Evolutionary conservation across 2,329 filamentous ascomycete genomes (phyloP).

Genomic region (Fusarium chuoi): DNA sequence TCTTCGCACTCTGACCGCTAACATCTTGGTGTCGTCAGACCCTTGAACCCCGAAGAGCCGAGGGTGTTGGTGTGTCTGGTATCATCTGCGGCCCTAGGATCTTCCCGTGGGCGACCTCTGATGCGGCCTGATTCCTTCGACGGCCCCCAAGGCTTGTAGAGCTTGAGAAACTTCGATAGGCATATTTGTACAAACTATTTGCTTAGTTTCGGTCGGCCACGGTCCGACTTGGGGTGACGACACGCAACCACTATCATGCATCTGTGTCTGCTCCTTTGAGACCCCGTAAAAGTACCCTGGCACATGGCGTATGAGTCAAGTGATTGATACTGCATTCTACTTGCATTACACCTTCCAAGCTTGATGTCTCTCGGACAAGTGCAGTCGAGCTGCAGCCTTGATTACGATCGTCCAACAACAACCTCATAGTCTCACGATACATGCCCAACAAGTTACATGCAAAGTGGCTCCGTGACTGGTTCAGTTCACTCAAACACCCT

Average conservation of each 20-base stretch:
- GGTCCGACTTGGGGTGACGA: conserved; percentile 20
- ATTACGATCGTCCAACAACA: conserved; percentile 30
- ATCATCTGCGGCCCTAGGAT: conserved; percentile 33
- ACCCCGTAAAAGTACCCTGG: conserved; percentile 36
- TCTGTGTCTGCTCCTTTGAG: conserved; percentile 17
- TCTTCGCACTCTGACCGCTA: conserved; percentile 19
- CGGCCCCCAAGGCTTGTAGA: conserved; percentile 6
- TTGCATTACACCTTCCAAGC: conserved; percentile 32
- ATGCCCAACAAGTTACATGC: conserved; percentile 40
- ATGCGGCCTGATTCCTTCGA: conserved; percentile 34
- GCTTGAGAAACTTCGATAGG: conserved; percentile 8
- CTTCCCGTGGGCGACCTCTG: conserved; percentile 39
- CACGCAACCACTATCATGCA: conserved; percentile 30
- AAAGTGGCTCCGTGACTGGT: conserved; percentile 30
- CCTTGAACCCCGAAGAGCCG: conserved; percentile 9
- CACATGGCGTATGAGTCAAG: conserved; percentile 47
- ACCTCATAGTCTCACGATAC: conserved; percentile 10
- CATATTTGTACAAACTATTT: conserved; percentile 7
- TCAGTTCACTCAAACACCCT: conserved; percentile 5
- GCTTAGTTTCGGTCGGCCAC: conserved; percentile 16
- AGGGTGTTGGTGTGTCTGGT: conserved; percentile 24
- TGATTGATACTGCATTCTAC: conserved; percentile 41
- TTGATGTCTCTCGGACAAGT: conserved; percentile 11
- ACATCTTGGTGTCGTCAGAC: conserved; percentile 1
- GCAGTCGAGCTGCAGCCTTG: conserved; percentile 33